These are phyloP conservation scores for Wickerhamiella dianesei DNA, from an alignment of 805 yeast genomes.

Conservation along the genomic window DNA sequence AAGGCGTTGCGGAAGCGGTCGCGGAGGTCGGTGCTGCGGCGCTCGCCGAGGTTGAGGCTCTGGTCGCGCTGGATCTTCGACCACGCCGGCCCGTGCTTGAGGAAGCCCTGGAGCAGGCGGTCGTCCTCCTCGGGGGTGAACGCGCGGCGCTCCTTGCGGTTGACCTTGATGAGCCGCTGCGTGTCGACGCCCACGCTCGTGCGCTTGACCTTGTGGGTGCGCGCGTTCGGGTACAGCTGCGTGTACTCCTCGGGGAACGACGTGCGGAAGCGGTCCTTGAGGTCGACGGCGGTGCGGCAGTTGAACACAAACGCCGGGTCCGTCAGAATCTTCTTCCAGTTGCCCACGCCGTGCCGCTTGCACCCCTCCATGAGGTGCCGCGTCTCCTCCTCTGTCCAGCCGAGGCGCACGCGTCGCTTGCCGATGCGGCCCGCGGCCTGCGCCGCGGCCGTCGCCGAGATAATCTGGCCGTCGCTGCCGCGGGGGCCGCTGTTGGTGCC, in stretches of 20 bases:
- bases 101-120: slow-evolving; percentile 30
- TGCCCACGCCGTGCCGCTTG: slow-evolving; percentile 31
- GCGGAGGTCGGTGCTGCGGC: slow-evolving; percentile 33
- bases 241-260: slow-evolving; percentile 34
- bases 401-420: slow-evolving; percentile 26
- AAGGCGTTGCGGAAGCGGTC: slow-evolving; percentile 34
- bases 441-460: neutral
- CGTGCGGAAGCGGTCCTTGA: slow-evolving; percentile 34
- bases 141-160: slow-evolving; percentile 32
- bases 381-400: slow-evolving; percentile 34
- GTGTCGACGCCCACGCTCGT: slow-evolving; percentile 11
- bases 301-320: slow-evolving; percentile 30
- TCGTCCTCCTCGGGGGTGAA: slow-evolving; percentile 32
- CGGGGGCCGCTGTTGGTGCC: neutral
- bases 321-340: slow-evolving; percentile 34
- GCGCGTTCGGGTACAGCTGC: slow-evolving; percentile 33
- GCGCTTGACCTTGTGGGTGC: slow-evolving; percentile 29
- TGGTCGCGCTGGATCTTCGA: slow-evolving; percentile 33
- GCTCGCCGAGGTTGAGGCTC: slow-evolving; percentile 25
- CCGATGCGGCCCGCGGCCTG: slow-evolving; percentile 17
- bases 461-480: neutral
- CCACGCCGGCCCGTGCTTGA: slow-evolving; percentile 34
- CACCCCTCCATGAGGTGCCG: slow-evolving; percentile 32
- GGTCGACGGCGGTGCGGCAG: slow-evolving; percentile 33
- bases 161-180: slow-evolving; percentile 28